Evolutionary conservation across 2,329 filamentous ascomycete species (phyloP).

Genomic region (Sporothrix brasiliensis): DNA sequence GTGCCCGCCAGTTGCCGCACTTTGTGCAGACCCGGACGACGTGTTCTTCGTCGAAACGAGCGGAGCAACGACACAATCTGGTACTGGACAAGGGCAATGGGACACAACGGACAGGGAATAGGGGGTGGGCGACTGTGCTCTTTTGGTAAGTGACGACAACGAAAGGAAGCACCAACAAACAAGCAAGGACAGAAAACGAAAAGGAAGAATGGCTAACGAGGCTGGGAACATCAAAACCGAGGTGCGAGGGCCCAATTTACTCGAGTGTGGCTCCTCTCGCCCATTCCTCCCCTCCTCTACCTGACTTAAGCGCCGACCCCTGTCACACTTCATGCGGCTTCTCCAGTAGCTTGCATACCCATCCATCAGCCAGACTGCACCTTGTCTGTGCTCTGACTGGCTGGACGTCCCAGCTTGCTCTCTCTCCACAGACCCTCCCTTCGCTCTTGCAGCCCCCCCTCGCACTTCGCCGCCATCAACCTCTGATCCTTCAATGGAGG

Average conservation of each 20-base stretch:
- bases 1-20: background rate
- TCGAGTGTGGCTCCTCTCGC: conserved; percentile 1
- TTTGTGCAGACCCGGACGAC: background rate
- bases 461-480: background rate
- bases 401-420: conserved; percentile 35
- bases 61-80: background rate
- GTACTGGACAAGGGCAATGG: background rate
- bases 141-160: background rate
- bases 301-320: conserved; percentile 60
- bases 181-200: background rate
- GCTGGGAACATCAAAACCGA: conserved; percentile 3
- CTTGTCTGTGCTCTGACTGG: conserved; percentile 43
- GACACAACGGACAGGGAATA: background rate
- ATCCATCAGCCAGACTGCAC: conserved; percentile 40
- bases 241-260: conserved; percentile 13
- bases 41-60: background rate
- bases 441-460: conserved; percentile 8
- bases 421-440: conserved; percentile 7
- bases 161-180: background rate
- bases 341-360: conserved; percentile 40
- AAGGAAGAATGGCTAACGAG: conserved; percentile 2
- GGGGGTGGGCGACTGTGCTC: background rate
- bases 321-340: conserved; percentile 55
- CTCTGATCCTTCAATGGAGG: background rate
- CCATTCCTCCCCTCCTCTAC: conserved; percentile 36